Percentiles rank a stretch among this genome's conserved stretches.
These are phyloP conservation scores for Ganoderma lingzhi DNA, from an alignment of 1,284 basidiomycete genomes.

Conservation along the genomic window DNA sequence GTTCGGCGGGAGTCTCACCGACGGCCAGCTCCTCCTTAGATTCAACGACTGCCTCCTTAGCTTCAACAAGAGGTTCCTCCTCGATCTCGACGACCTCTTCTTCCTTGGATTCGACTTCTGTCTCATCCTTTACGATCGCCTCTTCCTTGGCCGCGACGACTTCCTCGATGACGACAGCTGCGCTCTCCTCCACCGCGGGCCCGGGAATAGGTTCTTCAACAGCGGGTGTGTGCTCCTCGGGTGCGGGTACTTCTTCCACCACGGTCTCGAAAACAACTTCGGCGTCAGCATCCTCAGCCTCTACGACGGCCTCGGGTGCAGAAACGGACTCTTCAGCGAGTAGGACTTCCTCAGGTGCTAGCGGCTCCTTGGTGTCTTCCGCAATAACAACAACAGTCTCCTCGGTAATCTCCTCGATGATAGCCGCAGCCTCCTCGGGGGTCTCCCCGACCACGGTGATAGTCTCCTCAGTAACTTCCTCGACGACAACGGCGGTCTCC, in stretches of 20 bases:
- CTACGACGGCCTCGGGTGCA: background rate
- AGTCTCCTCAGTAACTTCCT: background rate
- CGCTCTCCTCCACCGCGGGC: constrained; percentile 10
- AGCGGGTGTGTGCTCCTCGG: background rate
- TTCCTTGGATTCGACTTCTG: background rate
- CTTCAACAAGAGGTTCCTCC: background rate
- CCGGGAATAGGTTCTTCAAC: background rate
- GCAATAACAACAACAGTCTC: constrained; percentile 9
- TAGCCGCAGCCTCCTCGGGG: constrained; percentile 6
- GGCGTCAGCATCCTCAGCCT: background rate
- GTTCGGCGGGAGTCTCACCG: constrained; percentile 4
- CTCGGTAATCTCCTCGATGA: background rate
- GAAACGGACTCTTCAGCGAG: background rate
- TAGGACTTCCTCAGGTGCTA: constrained; percentile 10
- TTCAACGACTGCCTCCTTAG: background rate
- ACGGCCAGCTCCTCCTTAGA: background rate
- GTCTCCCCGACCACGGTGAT: constrained; percentile 1
- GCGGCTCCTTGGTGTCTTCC: constrained; percentile 1
- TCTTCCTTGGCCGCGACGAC: background rate
- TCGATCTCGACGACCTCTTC: background rate
- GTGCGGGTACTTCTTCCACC: background rate
- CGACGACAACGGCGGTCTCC: constrained; percentile 1
- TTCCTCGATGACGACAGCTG: background rate
- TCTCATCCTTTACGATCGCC: background rate
- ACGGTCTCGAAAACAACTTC: background rate